phyloP scores from a whole-genome alignment of 768 basidiomycete genomes.

The Suillus fuscotomentosus region DNA sequence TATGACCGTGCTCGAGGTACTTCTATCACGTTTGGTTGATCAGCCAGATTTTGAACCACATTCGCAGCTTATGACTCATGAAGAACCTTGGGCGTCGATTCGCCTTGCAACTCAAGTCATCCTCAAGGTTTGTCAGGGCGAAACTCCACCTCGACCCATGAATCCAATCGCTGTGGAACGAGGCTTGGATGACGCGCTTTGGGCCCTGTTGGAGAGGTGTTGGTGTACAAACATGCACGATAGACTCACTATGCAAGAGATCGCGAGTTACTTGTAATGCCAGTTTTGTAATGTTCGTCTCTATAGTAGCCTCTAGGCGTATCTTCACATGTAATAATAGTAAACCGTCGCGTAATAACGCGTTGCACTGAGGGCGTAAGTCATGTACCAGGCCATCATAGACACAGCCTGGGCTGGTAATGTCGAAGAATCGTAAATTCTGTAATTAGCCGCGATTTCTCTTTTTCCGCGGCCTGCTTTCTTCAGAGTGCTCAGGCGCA shows the following conservation, averaged over 20 bases:
- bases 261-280: slow-evolving; percentile 12
- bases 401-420: background rate
- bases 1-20: slow-evolving; percentile 59
- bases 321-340: background rate
- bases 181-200: slow-evolving; percentile 47
- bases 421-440: too few relatives aligned
- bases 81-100: slow-evolving; percentile 48
- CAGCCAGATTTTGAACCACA: background rate
- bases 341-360: background rate
- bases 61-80: slow-evolving; percentile 48
- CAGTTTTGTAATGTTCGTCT: background rate
- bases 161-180: slow-evolving; percentile 33
- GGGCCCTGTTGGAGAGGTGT: slow-evolving; percentile 41
- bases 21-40: background rate
- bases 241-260: slow-evolving; percentile 41
- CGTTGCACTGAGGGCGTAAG: background rate
- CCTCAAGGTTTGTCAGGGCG: slow-evolving; percentile 39
- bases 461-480: slow-evolving; percentile 13
- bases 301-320: background rate
- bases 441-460: slow-evolving; percentile 10
- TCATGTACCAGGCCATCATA: background rate
- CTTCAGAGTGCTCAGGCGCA: background rate
- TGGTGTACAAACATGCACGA: slow-evolving; percentile 37
- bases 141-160: slow-evolving; percentile 41
- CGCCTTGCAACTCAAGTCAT: slow-evolving; percentile 52